Evolutionary conservation across 1,284 basidiomycete genomes (phyloP).

Genomic region (Rhodotorula sp.): DNA sequence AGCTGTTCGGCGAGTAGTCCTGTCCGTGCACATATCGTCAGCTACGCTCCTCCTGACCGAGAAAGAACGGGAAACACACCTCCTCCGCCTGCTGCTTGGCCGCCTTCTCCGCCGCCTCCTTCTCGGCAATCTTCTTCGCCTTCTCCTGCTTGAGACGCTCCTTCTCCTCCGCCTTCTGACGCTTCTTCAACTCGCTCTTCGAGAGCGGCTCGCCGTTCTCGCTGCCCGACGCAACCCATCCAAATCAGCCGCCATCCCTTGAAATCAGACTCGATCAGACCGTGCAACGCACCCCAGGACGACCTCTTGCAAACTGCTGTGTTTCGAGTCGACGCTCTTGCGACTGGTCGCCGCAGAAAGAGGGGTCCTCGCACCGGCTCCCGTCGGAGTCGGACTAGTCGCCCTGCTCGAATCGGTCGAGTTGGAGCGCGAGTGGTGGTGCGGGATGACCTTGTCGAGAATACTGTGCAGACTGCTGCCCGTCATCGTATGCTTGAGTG

Average conservation of each 20-base stretch:
- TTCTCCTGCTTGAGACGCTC: constrained; percentile 64
- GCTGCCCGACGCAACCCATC: not conserved
- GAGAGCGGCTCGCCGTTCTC: constrained; percentile 62
- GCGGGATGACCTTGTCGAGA: constrained; percentile 18
- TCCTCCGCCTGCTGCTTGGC: constrained; percentile 71
- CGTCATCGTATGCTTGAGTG: not conserved
- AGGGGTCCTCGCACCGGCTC: not conserved
- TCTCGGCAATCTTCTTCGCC: constrained; percentile 76
- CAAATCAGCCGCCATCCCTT: not conserved
- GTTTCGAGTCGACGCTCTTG: constrained; percentile 17
- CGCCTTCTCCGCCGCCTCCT: constrained; percentile 70
- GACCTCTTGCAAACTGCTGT: not conserved
- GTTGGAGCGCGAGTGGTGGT: constrained; percentile 16
- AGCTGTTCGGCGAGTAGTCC: constrained; percentile 83
- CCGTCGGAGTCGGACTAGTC: constrained; percentile 1
- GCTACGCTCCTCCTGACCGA: not conserved
- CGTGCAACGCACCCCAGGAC: constrained; percentile 1
- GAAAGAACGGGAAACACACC: constrained; percentile 51
- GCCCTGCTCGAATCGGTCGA: too few relatives aligned
- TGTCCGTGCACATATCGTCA: constrained; percentile 45
- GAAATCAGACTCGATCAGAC: not conserved
- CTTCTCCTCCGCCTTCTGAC: constrained; percentile 88
- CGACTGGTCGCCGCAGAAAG: not conserved
- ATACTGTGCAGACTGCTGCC: constrained; percentile 20
- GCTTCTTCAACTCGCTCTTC: constrained; percentile 75